phyloP scores from a whole-genome alignment of 805 yeast genomes.

The Lachancea quebecensis region DNA sequence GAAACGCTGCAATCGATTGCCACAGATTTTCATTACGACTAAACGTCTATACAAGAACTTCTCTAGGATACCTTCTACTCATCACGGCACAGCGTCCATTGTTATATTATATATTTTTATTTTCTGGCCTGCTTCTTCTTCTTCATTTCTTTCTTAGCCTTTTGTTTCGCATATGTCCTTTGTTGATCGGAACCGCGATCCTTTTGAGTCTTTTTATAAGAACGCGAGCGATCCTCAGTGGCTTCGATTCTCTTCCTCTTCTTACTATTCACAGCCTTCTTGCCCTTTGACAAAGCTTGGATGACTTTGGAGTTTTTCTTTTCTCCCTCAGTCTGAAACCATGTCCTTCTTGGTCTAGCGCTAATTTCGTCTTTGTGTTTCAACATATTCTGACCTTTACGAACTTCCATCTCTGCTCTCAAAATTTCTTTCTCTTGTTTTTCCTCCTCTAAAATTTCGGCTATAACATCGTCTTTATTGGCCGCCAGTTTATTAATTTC shows the following conservation, averaged over 20 bases:
- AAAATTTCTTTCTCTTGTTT: slow-evolving; percentile 79
- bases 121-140: slow-evolving; percentile 27
- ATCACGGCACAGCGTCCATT: neutral
- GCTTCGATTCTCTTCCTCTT: slow-evolving; percentile 68
- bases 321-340: slow-evolving; percentile 69
- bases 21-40: slow-evolving; percentile 25
- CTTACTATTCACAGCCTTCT: slow-evolving; percentile 50
- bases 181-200: slow-evolving; percentile 56
- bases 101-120: neutral
- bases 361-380: slow-evolving; percentile 76
- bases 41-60: too few relatives aligned
- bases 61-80: too few relatives aligned
- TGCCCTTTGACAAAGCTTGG: slow-evolving; percentile 40
- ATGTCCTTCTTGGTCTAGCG: slow-evolving; percentile 89
- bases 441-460: slow-evolving; percentile 81
- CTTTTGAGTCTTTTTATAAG: slow-evolving; percentile 71
- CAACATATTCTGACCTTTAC: slow-evolving; percentile 77
- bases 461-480: slow-evolving; percentile 50
- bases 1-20: slow-evolving; percentile 21
- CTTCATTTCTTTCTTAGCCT: slow-evolving; percentile 18
- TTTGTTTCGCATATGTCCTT: slow-evolving; percentile 33
- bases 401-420: slow-evolving; percentile 84
- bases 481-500: slow-evolving; percentile 55
- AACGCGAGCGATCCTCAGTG: slow-evolving; percentile 47
- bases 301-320: slow-evolving; percentile 34